Percentiles rank a stretch among this genome's conserved stretches.
These are phyloP conservation scores for Aspergillus terreus DNA, from an alignment of 2,329 filamentous ascomycete species.

Conservation along the genomic window DNA sequence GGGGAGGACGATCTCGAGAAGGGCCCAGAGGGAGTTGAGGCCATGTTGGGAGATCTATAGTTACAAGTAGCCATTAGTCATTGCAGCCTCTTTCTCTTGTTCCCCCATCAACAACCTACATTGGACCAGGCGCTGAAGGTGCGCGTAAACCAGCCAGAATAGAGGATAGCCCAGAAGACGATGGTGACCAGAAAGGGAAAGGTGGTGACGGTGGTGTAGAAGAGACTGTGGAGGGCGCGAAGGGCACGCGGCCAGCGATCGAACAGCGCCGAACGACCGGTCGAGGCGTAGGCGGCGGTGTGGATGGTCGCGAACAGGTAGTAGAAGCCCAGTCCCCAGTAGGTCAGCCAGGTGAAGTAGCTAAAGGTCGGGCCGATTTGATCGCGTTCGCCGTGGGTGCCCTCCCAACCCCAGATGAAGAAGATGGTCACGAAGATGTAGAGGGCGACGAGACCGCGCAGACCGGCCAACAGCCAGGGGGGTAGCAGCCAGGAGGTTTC, in stretches of 20 bases:
- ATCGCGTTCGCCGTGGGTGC: slow-evolving; percentile 49
- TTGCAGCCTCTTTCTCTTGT: too few species aligned
- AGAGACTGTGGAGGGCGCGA: slow-evolving; percentile 62
- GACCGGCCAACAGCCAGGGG: slow-evolving; percentile 58
- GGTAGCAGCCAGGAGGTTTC: slow-evolving; percentile 78
- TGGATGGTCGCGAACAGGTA: slow-evolving; percentile 65
- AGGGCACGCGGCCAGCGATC: slow-evolving; percentile 58
- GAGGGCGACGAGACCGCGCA: slow-evolving; percentile 45
- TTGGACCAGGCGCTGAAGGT: slow-evolving; percentile 55
- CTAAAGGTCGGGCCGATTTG: slow-evolving; percentile 61
- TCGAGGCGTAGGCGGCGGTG: slow-evolving; percentile 62
- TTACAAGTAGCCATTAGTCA: too few species aligned
- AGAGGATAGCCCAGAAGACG: slow-evolving; percentile 67
- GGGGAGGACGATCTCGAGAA: slow-evolving; percentile 71
- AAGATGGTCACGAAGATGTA: slow-evolving; percentile 70
- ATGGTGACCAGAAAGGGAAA: slow-evolving; percentile 67
- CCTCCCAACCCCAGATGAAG: slow-evolving; percentile 65
- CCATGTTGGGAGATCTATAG: slow-evolving; percentile 67
- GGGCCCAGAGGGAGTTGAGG: slow-evolving; percentile 68
- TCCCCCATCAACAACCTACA: slow-evolving; percentile 23
- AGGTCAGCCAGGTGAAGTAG: slow-evolving; percentile 78
- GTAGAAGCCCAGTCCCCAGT: slow-evolving; percentile 81
- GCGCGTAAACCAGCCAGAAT: slow-evolving; percentile 49
- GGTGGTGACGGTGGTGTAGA: slow-evolving; percentile 60
- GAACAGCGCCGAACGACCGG: slow-evolving; percentile 53